Percentiles rank a stretch among this genome's conserved stretches.
Evolutionary conservation across 2,329 filamentous ascomycete species (phyloP).

Genomic region (Neonectria ditissima): DNA sequence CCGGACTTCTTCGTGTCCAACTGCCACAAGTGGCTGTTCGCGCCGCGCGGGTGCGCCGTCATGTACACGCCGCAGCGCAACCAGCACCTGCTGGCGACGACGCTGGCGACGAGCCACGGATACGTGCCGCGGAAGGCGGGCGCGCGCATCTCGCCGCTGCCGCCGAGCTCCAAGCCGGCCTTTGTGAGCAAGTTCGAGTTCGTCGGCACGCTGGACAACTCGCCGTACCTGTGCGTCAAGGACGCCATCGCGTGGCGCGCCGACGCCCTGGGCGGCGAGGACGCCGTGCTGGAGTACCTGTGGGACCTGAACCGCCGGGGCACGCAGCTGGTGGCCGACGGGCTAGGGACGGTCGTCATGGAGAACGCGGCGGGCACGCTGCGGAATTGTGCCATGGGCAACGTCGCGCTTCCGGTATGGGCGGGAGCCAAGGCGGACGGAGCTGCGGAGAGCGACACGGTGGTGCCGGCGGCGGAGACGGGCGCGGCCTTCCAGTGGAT

Average conservation of each 20-base stretch:
- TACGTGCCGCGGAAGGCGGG: constrained; percentile 66
- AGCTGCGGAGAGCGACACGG: constrained; percentile 45
- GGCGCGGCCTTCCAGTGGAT: constrained; percentile 68
- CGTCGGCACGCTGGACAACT: constrained; percentile 79
- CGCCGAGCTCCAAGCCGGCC: constrained; percentile 59
- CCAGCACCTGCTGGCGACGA: constrained; percentile 78
- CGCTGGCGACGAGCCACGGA: constrained; percentile 84
- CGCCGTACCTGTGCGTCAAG: constrained; percentile 77
- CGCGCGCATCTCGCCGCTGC: constrained; percentile 55
- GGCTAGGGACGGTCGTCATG: constrained; percentile 77
- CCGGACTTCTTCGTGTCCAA: constrained; percentile 91
- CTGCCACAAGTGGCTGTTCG: constrained; percentile 90
- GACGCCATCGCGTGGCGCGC: constrained; percentile 78
- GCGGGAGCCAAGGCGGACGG: constrained; percentile 39
- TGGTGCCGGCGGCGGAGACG: constrained; percentile 48
- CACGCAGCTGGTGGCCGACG: constrained; percentile 68
- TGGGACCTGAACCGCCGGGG: constrained; percentile 72
- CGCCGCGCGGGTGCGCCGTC: constrained; percentile 82
- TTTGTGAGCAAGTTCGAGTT: constrained; percentile 82
- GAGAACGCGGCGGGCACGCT: constrained; percentile 73
- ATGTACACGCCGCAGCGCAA: constrained; percentile 83
- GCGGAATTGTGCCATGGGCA: constrained; percentile 76
- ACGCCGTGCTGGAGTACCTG: constrained; percentile 73
- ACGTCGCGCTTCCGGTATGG: constrained; percentile 77
- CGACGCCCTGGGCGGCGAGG: constrained; percentile 79